phyloP scores from a whole-genome alignment of 257 asterid genomes.

The Solanum pimpinellifolium region DNA sequence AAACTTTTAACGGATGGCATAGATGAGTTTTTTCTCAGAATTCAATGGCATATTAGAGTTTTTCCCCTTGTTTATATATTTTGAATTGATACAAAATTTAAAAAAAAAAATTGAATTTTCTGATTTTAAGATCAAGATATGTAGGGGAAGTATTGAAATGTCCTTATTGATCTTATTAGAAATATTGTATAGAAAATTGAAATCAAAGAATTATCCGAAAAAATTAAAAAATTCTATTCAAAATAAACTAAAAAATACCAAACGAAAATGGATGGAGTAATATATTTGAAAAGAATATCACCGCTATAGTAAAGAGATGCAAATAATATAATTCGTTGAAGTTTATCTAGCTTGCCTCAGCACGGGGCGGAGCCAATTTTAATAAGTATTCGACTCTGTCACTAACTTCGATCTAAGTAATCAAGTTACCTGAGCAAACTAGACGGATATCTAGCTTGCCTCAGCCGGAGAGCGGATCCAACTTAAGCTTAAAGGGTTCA shows the following conservation, averaged over 20 bases:
- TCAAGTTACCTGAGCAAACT: constrained; percentile 14
- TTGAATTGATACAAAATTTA: background rate
- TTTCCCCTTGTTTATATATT: too few relatives aligned
- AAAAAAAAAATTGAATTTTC: too few relatives aligned
- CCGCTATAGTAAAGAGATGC: background rate
- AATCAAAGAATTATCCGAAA: too few relatives aligned
- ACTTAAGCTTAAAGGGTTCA: too few relatives aligned
- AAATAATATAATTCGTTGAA: background rate
- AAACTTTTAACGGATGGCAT: background rate
- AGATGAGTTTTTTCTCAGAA: too few relatives aligned
- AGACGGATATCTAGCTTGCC: background rate
- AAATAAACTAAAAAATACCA: background rate
- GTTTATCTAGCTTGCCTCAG: background rate
- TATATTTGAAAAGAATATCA: background rate
- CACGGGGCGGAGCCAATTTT: too few relatives aligned
- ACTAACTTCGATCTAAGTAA: background rate
- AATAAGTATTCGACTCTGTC: background rate
- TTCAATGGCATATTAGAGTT: too few relatives aligned
- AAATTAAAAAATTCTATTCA: too few relatives aligned
- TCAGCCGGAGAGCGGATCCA: too few relatives aligned
- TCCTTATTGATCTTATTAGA: background rate
- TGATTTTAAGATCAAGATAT: too few relatives aligned
- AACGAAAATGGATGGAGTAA: background rate
- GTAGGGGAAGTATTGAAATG: background rate
- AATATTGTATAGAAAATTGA: too few relatives aligned